Evolutionary conservation across 495 filamentous ascomycete genomes (phyloP), one percentile per base, ranked within the genome.

Genomic region (Ascobolus immersus): DNA sequence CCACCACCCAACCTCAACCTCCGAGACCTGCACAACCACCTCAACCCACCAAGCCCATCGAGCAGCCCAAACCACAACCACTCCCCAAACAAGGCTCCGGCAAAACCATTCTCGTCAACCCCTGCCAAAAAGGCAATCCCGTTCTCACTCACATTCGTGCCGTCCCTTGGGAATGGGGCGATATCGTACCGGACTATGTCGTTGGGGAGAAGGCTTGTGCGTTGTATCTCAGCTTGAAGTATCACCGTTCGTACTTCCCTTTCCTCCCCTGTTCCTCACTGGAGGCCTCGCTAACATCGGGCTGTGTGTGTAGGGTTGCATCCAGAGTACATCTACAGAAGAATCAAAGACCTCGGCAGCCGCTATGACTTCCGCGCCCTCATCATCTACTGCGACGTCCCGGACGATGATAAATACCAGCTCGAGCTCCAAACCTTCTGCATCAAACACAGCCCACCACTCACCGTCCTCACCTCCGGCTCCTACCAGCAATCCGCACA

Each of bases 51-150:
- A n/a, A n/a, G n/a, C n/a, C n/a, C n/a, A n/a, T n/a, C n/a, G n/a
- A n/a, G n/a, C n/a, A n/a, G n/a, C n/a, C n/a, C n/a, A n/a, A n/a
- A n/a, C n/a, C n/a, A n/a, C n/a, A n/a, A n/a, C n/a, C n/a, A n/a
- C n/a, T n/a, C n/a, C n/a, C n/a, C n/a, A n/a, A n/a, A n/a, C n/a
- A n/a, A n/a, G n/a, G n/a, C n/a, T n/a, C n/a, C n/a, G n/a, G n/a
- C n/a, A n/a, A n/a, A n/a, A n/a, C n/a, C n/a, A n/a, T n/a, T n/a
- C n/a, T n/a, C n/a, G n/a, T n/a, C n/a, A n/a, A n/a, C n/a, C n/a
- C n/a, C n/a, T n/a, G n/a, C n/a, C n/a, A 96, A 49, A 92, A 91
- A 51, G 86, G 89, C 28, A 99, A 99, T 49, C 89, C 89, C 0
- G 75, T 92, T 33, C 57, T 99, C 29, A 73, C 75, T 37, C 63